phyloP scores from a whole-genome alignment of 352 stramenopile genomes.

The Pythium oligandrum region DNA sequence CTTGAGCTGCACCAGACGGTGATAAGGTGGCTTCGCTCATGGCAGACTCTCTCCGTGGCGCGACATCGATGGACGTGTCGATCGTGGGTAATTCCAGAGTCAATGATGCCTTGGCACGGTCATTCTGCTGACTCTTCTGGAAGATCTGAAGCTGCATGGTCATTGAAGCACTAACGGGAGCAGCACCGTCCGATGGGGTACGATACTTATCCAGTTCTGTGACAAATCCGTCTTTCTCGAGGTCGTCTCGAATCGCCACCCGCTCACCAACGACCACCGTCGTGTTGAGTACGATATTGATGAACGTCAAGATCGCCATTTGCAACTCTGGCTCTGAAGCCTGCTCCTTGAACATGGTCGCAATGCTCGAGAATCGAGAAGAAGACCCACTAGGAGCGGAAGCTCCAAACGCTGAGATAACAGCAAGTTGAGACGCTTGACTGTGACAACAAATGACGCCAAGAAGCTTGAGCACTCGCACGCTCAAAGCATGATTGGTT shows the following conservation, averaged over 20 bases:
- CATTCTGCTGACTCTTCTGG: slow-evolving; percentile 12
- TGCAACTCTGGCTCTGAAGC: slow-evolving; percentile 21
- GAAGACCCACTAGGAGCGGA: slow-evolving; percentile 8
- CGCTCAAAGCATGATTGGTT: slow-evolving; percentile 13
- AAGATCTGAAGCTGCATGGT: slow-evolving; percentile 22
- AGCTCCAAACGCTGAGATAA: slow-evolving; percentile 22
- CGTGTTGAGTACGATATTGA: slow-evolving; percentile 37
- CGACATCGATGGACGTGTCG: not conserved
- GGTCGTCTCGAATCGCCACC: slow-evolving; percentile 34
- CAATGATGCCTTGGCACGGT: slow-evolving; percentile 2
- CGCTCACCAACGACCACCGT: slow-evolving; percentile 24
- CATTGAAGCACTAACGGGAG: slow-evolving; percentile 5
- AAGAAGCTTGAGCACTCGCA: slow-evolving; percentile 29
- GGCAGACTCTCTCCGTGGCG: not conserved
- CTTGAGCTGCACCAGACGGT: not conserved
- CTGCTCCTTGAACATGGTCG: slow-evolving; percentile 21
- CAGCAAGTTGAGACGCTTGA: slow-evolving; percentile 16
- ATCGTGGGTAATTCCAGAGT: not conserved
- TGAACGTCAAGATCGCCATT: slow-evolving; percentile 34
- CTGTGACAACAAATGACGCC: slow-evolving; percentile 30
- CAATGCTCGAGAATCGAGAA: slow-evolving; percentile 20
- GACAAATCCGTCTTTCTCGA: slow-evolving; percentile 28
- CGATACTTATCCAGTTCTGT: slow-evolving; percentile 24
- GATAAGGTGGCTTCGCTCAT: not conserved
- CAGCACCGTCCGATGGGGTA: not conserved